phyloP scores from a whole-genome alignment of 1,139 yeast species.

The Geotrichum citri-aurantii region DNA sequence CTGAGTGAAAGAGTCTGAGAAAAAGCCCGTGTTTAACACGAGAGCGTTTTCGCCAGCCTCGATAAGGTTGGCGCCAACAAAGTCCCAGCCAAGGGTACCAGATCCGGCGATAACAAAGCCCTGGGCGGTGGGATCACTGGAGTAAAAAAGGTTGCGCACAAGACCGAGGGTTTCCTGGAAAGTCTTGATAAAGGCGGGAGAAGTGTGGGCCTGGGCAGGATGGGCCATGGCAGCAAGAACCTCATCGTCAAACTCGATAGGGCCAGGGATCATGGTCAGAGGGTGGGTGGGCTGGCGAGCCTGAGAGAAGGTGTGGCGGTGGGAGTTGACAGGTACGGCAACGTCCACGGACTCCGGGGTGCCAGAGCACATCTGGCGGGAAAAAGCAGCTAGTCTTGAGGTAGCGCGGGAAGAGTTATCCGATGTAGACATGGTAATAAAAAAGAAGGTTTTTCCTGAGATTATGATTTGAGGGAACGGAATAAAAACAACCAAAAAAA shows the following conservation, averaged over 20 bases:
- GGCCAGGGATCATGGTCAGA: slow-evolving; percentile 83
- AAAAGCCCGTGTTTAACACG: slow-evolving; percentile 88
- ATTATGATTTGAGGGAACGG: not conserved
- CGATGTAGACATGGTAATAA: not conserved
- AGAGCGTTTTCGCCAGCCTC: slow-evolving; percentile 57
- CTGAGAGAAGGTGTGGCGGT: slow-evolving; percentile 11
- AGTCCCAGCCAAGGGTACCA: slow-evolving; percentile 95
- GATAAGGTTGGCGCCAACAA: slow-evolving; percentile 72
- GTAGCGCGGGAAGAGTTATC: not conserved
- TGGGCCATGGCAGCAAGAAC: slow-evolving; percentile 80
- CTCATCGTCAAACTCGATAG: slow-evolving; percentile 78
- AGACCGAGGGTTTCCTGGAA: slow-evolving; percentile 64
- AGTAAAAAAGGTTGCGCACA: slow-evolving; percentile 69
- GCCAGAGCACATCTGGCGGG: slow-evolving; percentile 8
- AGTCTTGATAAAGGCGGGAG: slow-evolving; percentile 75
- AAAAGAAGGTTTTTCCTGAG: too few relatives aligned
- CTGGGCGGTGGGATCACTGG: slow-evolving; percentile 59
- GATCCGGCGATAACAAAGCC: slow-evolving; percentile 82
- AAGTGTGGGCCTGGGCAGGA: slow-evolving; percentile 83
- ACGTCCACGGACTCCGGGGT: not conserved
- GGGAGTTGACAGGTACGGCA: not conserved
- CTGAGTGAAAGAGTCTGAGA: slow-evolving; percentile 81
- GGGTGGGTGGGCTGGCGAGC: slow-evolving; percentile 36
- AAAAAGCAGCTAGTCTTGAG: slow-evolving; percentile 6
- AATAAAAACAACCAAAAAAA: not conserved